Conservation (phyloP, 371 early-diverging fungal genomes). For the Circinella umbellata region DNA sequence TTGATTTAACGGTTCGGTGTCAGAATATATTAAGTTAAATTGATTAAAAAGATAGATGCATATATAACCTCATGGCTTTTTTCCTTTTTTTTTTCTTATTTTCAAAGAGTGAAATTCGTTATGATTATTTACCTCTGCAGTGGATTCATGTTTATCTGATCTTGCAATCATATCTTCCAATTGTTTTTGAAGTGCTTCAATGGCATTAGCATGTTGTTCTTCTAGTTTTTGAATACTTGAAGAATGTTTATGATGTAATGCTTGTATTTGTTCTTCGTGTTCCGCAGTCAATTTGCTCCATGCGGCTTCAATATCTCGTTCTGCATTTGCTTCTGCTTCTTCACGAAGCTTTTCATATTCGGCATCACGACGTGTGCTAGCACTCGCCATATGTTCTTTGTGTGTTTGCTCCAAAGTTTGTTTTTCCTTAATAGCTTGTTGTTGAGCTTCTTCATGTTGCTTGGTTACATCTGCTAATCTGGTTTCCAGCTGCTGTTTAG, state of each 20-base stretch:
- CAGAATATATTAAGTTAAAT: too few species aligned
- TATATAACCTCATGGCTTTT: too few species aligned
- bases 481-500: slow-evolving; percentile 11
- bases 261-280: slow-evolving; percentile 21
- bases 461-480: slow-evolving; percentile 6
- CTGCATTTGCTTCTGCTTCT: slow-evolving; percentile 35
- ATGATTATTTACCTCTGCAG: slow-evolving; percentile 15
- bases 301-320: slow-evolving; percentile 28
- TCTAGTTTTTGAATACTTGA: slow-evolving; percentile 11
- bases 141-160: slow-evolving; percentile 12
- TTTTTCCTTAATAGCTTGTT: slow-evolving; percentile 1
- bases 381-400: slow-evolving; percentile 16
- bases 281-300: slow-evolving; percentile 26
- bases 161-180: slow-evolving; percentile 9
- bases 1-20: too few species aligned
- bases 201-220: slow-evolving; percentile 15
- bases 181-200: slow-evolving; percentile 18
- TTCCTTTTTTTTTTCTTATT: neutral
- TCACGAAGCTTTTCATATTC: slow-evolving; percentile 34
- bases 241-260: slow-evolving; percentile 19
- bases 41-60: too few species aligned
- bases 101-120: neutral
- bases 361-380: slow-evolving; percentile 12
- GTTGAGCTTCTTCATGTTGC: neutral
- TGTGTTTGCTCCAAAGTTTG: slow-evolving; percentile 17